Evolutionary conservation across 805 yeast species (phyloP), one percentile per base, ranked within the genome.

Genomic region (Candida quercuum): DNA sequence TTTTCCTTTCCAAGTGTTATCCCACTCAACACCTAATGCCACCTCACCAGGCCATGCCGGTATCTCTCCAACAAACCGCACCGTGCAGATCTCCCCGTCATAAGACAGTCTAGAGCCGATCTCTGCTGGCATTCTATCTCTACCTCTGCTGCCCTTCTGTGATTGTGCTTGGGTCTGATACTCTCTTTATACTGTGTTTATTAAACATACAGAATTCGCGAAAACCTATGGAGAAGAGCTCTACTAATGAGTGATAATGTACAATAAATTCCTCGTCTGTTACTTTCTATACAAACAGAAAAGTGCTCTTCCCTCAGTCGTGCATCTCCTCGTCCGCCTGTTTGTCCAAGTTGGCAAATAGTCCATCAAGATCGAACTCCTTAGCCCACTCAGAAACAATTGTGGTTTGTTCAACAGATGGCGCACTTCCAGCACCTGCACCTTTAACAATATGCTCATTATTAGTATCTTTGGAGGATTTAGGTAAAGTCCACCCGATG

Each of bases 1-100:
- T 49, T 80, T 86, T 2, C 97, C 97, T 25, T 87, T 64, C 0
- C 42, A 38, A 0, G 69, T 59, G 32, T 76, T 65, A 54, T 89
- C 97, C 96, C 96, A 89, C 56, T 89, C 96, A 4, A 89, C 69
- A 1, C 97, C 97, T 12, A 74, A 57, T 0, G 91, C 87, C 1
- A 46, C 28, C 0, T 57, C 63, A 9, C 56, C 53, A 0, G 74
- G 71, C 96, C 96, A 87, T 11, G 62, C 66, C 0, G 79, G 77
- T 0, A 87, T 59, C 3, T 35, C 31, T 0, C 96, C 96, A 2
- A 71, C 51, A 49, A 54, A 88, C 35, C 69, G 61, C 3, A 88
- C 68, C 0, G 95, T 84, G 29, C 86, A 83, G 3, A 72, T 44
- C 6, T 75, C 66, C 0, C 71, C 72, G n/a, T 59, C 49, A 11